Evolutionary conservation across 495 filamentous ascomycete species (phyloP), one percentile per base, ranked within the genome.

Genomic region (Chaetomium cochliodes): DNA sequence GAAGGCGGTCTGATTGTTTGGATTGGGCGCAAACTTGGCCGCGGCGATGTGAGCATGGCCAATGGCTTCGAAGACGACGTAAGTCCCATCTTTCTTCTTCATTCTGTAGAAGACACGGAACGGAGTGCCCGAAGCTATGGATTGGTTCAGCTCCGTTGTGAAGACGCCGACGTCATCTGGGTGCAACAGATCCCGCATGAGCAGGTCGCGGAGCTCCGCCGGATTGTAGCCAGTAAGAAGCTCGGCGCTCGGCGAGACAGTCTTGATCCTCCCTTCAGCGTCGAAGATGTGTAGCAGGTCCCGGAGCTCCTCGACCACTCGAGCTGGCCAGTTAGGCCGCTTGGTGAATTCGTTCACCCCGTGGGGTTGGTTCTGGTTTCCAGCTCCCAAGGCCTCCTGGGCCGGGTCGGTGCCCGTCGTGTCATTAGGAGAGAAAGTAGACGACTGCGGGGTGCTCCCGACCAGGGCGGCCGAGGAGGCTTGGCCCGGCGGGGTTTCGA

Each of bases 81-180:
- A 94, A 3, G 77, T 84, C 26, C 84, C 87, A 72, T 96, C 90
- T 56, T 84, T 82, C 72, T 89, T 92, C 67, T 84, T 84, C 68
- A 98, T 87, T 53, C 94, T 88, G 74, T 96, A 93, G 83, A 97
- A 96, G 75, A 96, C 87, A 52, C 91, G 88, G 51, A 98, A 76
- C 12, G 86, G 83, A 59, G 91, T 85, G 18, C 89, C 91, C 30
- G 83, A 86, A n/a, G 91, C 86, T 62, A 98, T 94, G 37, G 89
- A 90, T 68, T 97, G 92, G 71, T 96, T 91, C 81, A 98, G 86
- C 73, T 98, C 94, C 49, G 90, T 83, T 41, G 90, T 84, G 73
- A 97, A 96, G 69, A 96, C 85, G 20, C 86, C 84, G 59, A 87
- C 86, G 79, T 98, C 94, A 76, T 97, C 93, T 13, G 88, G 84